Conservation (phyloP, 192 early-diverging fungal species). For the Mortierella claussenii region DNA sequence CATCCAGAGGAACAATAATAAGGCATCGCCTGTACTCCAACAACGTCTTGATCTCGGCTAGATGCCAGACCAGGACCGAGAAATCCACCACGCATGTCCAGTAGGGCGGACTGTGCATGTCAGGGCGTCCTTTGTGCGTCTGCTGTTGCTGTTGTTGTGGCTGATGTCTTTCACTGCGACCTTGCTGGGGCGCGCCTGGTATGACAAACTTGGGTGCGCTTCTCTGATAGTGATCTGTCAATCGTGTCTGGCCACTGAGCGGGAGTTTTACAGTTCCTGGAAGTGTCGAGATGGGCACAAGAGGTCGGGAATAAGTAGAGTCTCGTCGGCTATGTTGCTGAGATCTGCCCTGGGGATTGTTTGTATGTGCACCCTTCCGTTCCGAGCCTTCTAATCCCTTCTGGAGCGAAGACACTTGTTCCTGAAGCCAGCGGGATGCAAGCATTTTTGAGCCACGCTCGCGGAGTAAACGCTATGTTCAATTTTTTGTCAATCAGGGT, state of each 20-base stretch:
- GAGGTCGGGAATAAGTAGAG: not conserved
- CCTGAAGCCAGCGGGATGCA: slow-evolving; percentile 51
- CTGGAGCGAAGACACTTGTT: slow-evolving; percentile 43
- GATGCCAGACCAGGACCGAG: slow-evolving; percentile 57
- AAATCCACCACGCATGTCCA: slow-evolving; percentile 60
- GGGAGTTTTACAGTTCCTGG: slow-evolving; percentile 28
- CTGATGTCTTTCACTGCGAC: not conserved
- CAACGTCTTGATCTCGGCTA: slow-evolving; percentile 59
- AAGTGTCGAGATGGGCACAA: slow-evolving; percentile 24
- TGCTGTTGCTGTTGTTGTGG: too few relatives aligned
- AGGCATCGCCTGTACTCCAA: slow-evolving; percentile 52
- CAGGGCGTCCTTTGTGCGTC: not conserved
- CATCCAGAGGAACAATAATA: slow-evolving; percentile 66
- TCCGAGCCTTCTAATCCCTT: slow-evolving; percentile 22
- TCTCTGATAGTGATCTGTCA: slow-evolving; percentile 42
- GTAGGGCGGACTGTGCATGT: slow-evolving; percentile 8
- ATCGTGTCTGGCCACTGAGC: slow-evolving; percentile 20
- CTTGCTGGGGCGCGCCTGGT: not conserved
- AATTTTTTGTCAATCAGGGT: too few relatives aligned
- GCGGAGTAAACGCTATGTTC: slow-evolving; percentile 44
- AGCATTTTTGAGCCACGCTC: slow-evolving; percentile 42
- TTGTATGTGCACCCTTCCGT: slow-evolving; percentile 4
- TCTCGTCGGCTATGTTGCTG: not conserved
- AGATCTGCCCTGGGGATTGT: not conserved
- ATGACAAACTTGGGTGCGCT: slow-evolving; percentile 2